phyloP scores from a whole-genome alignment of 176 grass and related monocot genomes.

The Zoysia pacifica region DNA sequence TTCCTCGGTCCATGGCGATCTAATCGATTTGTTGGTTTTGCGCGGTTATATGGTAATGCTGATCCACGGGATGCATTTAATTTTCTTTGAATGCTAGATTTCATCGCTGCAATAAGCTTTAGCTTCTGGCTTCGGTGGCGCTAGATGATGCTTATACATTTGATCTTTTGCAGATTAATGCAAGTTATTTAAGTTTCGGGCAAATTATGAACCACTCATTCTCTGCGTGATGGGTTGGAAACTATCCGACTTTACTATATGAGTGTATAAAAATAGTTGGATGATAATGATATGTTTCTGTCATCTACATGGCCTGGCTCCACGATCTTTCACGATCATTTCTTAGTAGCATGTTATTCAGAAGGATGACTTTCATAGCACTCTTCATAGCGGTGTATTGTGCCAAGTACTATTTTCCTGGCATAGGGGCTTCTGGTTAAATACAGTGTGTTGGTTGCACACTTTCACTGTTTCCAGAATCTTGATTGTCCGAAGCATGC shows the following conservation, averaged over 20 bases:
- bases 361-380: background rate
- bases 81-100: background rate
- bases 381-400: background rate
- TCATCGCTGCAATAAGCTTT: background rate
- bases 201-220: background rate
- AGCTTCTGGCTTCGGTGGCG: background rate
- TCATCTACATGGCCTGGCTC: background rate
- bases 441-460: background rate
- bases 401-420: too few relatives aligned
- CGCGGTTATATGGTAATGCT: background rate
- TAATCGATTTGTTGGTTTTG: background rate
- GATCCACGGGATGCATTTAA: background rate
- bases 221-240: background rate
- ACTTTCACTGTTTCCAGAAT: background rate
- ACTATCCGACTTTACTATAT: background rate
- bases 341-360: background rate
- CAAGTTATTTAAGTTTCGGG: background rate
- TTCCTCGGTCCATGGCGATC: too few relatives aligned
- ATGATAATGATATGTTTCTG: background rate
- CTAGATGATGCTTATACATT: background rate
- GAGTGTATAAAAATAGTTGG: background rate
- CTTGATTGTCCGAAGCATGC: background rate
- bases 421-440: too few relatives aligned
- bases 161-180: background rate
- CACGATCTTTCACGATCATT: background rate